These are phyloP conservation scores for Ramaria sp. DNA, from an alignment of 768 basidiomycete species.

Conservation along the genomic window DNA sequence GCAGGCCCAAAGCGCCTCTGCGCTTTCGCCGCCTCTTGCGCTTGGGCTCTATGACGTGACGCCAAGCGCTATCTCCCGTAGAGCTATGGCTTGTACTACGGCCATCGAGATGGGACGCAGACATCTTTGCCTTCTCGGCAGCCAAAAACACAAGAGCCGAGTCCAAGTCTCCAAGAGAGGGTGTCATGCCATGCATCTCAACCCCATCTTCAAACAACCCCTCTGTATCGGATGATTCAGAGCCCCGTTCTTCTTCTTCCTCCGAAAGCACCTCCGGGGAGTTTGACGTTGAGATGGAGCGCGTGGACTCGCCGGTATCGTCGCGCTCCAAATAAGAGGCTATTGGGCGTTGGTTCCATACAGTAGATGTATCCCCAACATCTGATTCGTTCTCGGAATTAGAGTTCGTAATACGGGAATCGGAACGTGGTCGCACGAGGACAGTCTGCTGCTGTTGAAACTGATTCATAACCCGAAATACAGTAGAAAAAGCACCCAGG, in stretches of 20 bases:
- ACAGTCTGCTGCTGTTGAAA: constrained; percentile 34
- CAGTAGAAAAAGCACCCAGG: constrained; percentile 59
- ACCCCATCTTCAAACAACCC: constrained; percentile 23
- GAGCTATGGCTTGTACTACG: constrained; percentile 19
- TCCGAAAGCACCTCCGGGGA: constrained; percentile 19
- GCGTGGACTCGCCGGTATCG: constrained; percentile 4
- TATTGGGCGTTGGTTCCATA: constrained; percentile 51
- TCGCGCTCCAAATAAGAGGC: constrained; percentile 39
- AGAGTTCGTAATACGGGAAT: constrained; percentile 20
- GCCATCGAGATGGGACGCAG: constrained; percentile 24
- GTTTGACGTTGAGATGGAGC: constrained; percentile 19
- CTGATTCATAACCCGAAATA: constrained; percentile 55
- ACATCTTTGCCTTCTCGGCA: constrained; percentile 51
- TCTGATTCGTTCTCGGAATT: constrained; percentile 28
- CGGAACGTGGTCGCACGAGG: constrained; percentile 19
- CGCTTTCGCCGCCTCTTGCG: constrained; percentile 24
- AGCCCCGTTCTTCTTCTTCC: constrained; percentile 11
- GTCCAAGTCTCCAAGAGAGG: constrained; percentile 64
- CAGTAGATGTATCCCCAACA: constrained; percentile 38
- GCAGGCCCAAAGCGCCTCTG: background rate
- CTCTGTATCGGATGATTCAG: constrained; percentile 26
- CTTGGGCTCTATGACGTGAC: constrained; percentile 29
- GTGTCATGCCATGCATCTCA: constrained; percentile 24
- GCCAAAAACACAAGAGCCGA: constrained; percentile 68
- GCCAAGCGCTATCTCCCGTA: constrained; percentile 27